phyloP scores from a whole-genome alignment of 1,284 basidiomycete species.

The Rhodotorula sp. region DNA sequence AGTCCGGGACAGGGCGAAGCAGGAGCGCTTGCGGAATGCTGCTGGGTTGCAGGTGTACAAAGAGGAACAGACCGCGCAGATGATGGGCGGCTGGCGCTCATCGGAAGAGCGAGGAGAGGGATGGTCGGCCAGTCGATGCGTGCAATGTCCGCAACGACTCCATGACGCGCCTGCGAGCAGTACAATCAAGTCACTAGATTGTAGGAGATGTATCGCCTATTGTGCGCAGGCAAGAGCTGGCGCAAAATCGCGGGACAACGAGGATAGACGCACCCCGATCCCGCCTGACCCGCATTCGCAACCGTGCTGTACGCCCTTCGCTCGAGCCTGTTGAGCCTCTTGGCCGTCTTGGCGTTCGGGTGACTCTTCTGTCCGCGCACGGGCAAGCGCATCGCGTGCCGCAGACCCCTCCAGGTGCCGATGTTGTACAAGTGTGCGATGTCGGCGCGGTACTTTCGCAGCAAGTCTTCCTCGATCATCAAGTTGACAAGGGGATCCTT shows the following conservation, averaged over 20 bases:
- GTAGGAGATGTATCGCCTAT: not conserved
- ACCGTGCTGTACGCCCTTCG: constrained; percentile 29
- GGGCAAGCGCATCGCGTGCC: constrained; percentile 83
- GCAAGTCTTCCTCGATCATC: constrained; percentile 77
- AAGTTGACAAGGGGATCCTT: constrained; percentile 65
- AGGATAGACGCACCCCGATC: not conserved
- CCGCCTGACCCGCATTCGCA: not conserved
- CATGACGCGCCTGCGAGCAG: not conserved
- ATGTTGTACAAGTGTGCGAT: constrained; percentile 86
- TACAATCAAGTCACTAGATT: not conserved
- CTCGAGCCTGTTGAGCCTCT: constrained; percentile 69
- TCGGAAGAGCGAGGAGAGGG: constrained; percentile 13
- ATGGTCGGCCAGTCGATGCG: constrained; percentile 13
- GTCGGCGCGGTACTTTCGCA: constrained; percentile 74
- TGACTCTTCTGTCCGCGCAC: constrained; percentile 87
- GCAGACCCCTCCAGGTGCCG: constrained; percentile 78
- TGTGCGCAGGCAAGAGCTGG: not conserved
- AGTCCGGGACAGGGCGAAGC: not conserved
- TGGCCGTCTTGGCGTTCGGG: constrained; percentile 79
- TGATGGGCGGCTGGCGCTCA: not conserved
- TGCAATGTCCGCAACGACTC: constrained; percentile 15
- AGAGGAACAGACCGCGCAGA: not conserved
- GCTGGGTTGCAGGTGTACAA: not conserved
- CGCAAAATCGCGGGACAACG: not conserved
- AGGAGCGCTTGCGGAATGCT: not conserved